phyloP scores from a whole-genome alignment of 352 stramenopile species.

The Halophytophthora polymorphica region DNA sequence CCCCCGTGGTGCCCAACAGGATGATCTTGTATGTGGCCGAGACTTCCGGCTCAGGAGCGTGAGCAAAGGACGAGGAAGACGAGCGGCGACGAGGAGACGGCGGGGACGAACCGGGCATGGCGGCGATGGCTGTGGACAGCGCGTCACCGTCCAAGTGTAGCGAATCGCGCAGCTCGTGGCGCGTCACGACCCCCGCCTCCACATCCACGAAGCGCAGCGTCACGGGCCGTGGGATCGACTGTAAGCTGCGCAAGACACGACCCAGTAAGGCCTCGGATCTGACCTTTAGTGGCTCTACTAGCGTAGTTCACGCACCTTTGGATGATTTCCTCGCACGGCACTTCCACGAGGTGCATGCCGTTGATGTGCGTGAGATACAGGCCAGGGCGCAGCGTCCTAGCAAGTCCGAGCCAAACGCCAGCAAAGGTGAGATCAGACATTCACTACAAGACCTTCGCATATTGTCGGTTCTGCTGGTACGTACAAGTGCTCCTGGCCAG shows the following conservation, averaged over 20 bases:
- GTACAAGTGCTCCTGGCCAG: slow-evolving; percentile 61
- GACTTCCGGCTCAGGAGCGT: neutral
- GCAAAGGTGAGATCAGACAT: neutral
- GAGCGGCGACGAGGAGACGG: slow-evolving; percentile 15
- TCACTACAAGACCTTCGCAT: neutral
- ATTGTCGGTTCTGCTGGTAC: neutral
- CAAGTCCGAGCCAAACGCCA: neutral
- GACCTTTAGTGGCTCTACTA: neutral
- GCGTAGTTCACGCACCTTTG: slow-evolving; percentile 24
- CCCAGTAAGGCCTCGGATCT: neutral
- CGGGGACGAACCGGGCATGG: slow-evolving; percentile 8
- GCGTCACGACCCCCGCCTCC: slow-evolving; percentile 72
- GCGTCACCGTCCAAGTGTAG: slow-evolving; percentile 44
- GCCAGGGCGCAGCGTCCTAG: slow-evolving; percentile 54
- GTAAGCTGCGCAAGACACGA: slow-evolving; percentile 26
- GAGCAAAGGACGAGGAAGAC: slow-evolving; percentile 10
- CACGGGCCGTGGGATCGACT: slow-evolving; percentile 49
- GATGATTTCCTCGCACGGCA: slow-evolving; percentile 69
- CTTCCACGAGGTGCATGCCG: slow-evolving; percentile 56
- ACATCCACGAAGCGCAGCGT: slow-evolving; percentile 75
- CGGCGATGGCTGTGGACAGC: slow-evolving; percentile 18
- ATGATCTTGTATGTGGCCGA: slow-evolving; percentile 73
- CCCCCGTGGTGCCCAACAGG: slow-evolving; percentile 67
- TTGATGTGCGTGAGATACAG: slow-evolving; percentile 84
- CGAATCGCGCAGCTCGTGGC: slow-evolving; percentile 65